phyloP scores from a whole-genome alignment of 768 basidiomycete genomes.

The Trametes sanguinea region DNA sequence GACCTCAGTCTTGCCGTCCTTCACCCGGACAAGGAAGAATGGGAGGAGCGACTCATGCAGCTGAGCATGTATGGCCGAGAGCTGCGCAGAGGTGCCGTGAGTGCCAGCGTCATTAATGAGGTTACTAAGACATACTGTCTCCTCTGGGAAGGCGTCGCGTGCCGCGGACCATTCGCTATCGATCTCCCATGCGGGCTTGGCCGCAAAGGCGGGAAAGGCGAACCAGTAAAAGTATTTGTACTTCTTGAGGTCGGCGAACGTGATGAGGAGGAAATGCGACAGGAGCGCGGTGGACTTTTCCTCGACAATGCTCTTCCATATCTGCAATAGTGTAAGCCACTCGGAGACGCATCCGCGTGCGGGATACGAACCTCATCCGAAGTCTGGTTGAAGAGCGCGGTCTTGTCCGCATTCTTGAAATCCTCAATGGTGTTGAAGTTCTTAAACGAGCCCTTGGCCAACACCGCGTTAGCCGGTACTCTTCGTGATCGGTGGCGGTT shows the following conservation, averaged over 20 bases:
- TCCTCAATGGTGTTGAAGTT: conserved; percentile 98
- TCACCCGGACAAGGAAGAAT: conserved; percentile 63
- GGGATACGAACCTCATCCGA: conserved; percentile 59
- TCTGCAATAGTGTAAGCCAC: conserved; percentile 41
- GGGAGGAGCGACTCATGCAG: conserved; percentile 45
- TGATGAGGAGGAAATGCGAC: conserved; percentile 84
- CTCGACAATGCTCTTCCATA: conserved; percentile 63
- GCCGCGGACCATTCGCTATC: conserved; percentile 61
- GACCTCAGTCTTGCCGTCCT: conserved; percentile 41
- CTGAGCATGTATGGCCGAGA: conserved; percentile 53
- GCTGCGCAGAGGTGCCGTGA: conserved; percentile 35
- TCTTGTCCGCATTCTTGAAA: conserved; percentile 89
- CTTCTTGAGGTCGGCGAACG: conserved; percentile 97
- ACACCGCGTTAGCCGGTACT: conserved; percentile 47
- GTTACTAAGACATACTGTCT: conserved; percentile 39
- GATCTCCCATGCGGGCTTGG: conserved; percentile 91
- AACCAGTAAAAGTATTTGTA: conserved; percentile 99
- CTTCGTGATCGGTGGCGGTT: conserved; percentile 35
- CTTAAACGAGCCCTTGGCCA: conserved; percentile 70
- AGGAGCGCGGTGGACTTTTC: conserved; percentile 58
- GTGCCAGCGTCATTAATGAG: not conserved
- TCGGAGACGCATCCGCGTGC: not conserved
- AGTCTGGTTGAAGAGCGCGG: conserved; percentile 74
- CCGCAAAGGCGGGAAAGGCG: conserved; percentile 88
- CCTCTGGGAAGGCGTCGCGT: conserved; percentile 42